Evolutionary conservation across 371 early-diverging fungal species (phyloP).

Genomic region (Caulochytrium protostelioides): DNA sequence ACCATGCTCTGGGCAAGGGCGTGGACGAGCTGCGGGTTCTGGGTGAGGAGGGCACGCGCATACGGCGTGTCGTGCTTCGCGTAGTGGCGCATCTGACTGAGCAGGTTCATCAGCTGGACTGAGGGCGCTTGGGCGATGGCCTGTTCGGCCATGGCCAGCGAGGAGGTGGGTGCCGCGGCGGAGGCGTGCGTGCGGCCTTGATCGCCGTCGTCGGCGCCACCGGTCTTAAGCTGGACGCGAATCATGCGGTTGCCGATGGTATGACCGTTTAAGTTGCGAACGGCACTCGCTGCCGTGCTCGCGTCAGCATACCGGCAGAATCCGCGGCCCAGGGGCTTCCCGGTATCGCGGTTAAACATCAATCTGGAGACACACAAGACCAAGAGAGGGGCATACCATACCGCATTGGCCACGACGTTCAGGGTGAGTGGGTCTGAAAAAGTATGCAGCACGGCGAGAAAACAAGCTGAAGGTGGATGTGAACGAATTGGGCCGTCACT

Average conservation of each 20-base stretch:
- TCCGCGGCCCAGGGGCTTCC: slow-evolving; percentile 72
- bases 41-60: slow-evolving; percentile 37
- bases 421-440: no score
- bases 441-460: no score
- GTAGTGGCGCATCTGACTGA: slow-evolving; percentile 16
- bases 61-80: slow-evolving; percentile 44
- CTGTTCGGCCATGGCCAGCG: slow-evolving; percentile 8
- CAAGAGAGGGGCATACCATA: no score
- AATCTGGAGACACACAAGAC: slow-evolving; percentile 32
- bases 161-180: slow-evolving; percentile 4
- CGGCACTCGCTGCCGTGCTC: slow-evolving; percentile 39
- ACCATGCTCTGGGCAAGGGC: slow-evolving; percentile 66
- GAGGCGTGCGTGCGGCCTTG: not conserved
- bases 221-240: not conserved
- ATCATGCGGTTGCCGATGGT: not conserved
- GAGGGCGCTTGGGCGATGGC: slow-evolving; percentile 4
- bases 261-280: slow-evolving; percentile 25
- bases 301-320: slow-evolving; percentile 40
- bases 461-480: no score
- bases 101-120: not conserved
- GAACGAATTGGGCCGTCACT: no score
- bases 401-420: not conserved
- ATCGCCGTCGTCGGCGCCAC: slow-evolving; percentile 1
- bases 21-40: slow-evolving; percentile 67
- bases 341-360: slow-evolving; percentile 67